These are phyloP conservation scores for Monosporozyma aerobia DNA, from an alignment of 805 yeast species.

Conservation along the genomic window DNA sequence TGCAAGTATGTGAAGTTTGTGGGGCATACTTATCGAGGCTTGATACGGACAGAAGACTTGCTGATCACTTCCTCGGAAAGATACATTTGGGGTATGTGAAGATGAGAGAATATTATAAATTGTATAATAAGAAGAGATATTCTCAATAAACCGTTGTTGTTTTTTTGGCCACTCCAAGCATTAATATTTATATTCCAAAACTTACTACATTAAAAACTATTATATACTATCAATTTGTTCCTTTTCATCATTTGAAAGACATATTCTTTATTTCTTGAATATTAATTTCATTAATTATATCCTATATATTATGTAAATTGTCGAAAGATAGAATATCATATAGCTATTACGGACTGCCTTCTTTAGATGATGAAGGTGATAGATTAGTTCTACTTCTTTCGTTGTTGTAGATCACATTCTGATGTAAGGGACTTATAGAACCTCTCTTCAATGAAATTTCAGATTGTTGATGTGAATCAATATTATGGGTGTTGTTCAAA, in stretches of 20 bases:
- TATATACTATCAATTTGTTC: neutral
- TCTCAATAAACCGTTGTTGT: neutral
- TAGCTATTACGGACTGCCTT: neutral
- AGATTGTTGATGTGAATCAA: neutral
- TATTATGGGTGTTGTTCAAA: neutral
- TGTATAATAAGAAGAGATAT: conserved; percentile 7
- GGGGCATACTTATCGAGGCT: conserved; percentile 80
- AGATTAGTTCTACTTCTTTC: neutral
- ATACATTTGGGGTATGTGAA: conserved; percentile 75
- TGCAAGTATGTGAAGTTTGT: conserved; percentile 84
- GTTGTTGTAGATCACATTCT: neutral
- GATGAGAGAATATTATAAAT: conserved; percentile 50
- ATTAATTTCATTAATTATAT: neutral
- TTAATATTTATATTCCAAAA: neutral
- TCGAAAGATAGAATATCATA: neutral
- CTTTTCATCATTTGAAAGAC: neutral
- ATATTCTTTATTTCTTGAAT: neutral
- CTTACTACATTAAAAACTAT: neutral
- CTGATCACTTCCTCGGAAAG: conserved; percentile 84
- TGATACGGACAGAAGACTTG: conserved; percentile 80
- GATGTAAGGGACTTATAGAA: neutral
- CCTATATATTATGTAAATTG: neutral
- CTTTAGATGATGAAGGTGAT: neutral
- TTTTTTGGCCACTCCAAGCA: neutral
- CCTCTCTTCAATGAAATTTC: neutral